Conservation (phyloP, 2,329 filamentous ascomycete genomes). For the Leptographium radiaticola region DNA sequence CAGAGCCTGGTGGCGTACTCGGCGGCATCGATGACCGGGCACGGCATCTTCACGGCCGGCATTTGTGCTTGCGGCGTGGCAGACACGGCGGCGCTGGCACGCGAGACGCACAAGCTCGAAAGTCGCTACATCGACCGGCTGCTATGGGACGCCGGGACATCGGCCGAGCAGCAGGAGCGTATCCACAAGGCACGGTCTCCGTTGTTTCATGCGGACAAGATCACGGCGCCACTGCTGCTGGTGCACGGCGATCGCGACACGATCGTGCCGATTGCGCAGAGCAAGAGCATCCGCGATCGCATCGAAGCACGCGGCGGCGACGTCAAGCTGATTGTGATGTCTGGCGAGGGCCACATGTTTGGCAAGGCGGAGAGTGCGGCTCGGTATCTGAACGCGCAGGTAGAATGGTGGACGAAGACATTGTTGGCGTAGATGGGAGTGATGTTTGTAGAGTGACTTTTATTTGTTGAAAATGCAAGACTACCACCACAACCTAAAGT, state of each 20-base stretch:
- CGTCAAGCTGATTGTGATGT: conserved; percentile 32
- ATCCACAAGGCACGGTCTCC: conserved; percentile 33
- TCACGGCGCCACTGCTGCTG: conserved; percentile 38
- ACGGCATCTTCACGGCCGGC: conserved; percentile 30
- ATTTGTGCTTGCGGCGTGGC: conserved; percentile 37
- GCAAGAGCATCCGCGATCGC: conserved; percentile 34
- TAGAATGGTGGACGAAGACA: conserved; percentile 32
- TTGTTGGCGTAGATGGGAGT: conserved; percentile 14
- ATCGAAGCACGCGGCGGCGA: conserved; percentile 27
- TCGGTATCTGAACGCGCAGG: conserved; percentile 29
- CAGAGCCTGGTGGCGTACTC: conserved; percentile 33
- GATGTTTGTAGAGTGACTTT: background rate
- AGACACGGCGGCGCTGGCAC: conserved; percentile 31
- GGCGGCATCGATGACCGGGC: background rate
- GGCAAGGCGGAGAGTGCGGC: conserved; percentile 24
- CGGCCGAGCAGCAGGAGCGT: conserved; percentile 25
- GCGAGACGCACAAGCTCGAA: conserved; percentile 43
- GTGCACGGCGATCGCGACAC: conserved; percentile 42
- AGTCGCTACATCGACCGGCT: conserved; percentile 35
- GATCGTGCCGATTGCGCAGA: conserved; percentile 45
- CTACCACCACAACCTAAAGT: too few species aligned
- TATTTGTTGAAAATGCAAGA: background rate
- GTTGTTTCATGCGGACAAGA: conserved; percentile 31
- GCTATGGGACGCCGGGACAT: conserved; percentile 20
- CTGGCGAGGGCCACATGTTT: conserved; percentile 39